phyloP scores from a whole-genome alignment of 75 land plant species.

The Ceratopteris richardii region DNA sequence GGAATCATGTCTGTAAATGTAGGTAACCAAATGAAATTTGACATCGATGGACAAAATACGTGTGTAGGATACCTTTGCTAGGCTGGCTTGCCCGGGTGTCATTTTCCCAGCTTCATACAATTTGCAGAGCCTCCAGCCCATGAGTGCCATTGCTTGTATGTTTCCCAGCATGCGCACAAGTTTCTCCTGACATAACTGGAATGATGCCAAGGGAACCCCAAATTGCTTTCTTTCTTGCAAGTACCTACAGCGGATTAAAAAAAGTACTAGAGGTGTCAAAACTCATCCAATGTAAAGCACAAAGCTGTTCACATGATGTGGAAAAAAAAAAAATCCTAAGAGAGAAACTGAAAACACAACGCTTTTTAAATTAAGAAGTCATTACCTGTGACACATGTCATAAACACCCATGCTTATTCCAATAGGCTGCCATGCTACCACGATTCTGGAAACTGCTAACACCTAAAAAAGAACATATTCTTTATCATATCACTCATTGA shows the following conservation, averaged over 20 bases:
- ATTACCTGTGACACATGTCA: slow-evolving; percentile 93
- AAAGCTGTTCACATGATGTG: too few species aligned
- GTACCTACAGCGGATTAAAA: slow-evolving; percentile 65
- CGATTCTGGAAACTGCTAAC: slow-evolving; percentile 79
- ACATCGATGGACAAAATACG: too few species aligned
- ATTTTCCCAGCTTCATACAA: slow-evolving; percentile 78
- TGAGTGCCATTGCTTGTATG: slow-evolving; percentile 81
- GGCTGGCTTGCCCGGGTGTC: slow-evolving; percentile 91
- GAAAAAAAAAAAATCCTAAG: too few species aligned
- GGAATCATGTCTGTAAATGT: too few species aligned
- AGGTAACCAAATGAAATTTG: too few species aligned
- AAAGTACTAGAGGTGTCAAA: too few species aligned
- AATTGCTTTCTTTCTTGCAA: slow-evolving; percentile 87
- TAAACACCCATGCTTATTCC: slow-evolving; percentile 91
- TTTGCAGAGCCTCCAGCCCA: slow-evolving; percentile 93
- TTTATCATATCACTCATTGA: too few species aligned
- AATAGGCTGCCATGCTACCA: slow-evolving; percentile 98
- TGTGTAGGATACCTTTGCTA: slow-evolving; percentile 93
- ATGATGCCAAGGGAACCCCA: slow-evolving; percentile 84
- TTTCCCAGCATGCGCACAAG: slow-evolving; percentile 85
- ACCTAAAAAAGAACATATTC: slow-evolving; percentile 47
- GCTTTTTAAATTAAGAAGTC: too few species aligned
- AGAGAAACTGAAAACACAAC: too few species aligned
- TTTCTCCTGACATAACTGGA: slow-evolving; percentile 85
- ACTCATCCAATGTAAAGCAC: too few species aligned